Base-by-base conservation (phyloP, 2,329 filamentous ascomycete genomes). In the Claviceps digitariae region DNA sequence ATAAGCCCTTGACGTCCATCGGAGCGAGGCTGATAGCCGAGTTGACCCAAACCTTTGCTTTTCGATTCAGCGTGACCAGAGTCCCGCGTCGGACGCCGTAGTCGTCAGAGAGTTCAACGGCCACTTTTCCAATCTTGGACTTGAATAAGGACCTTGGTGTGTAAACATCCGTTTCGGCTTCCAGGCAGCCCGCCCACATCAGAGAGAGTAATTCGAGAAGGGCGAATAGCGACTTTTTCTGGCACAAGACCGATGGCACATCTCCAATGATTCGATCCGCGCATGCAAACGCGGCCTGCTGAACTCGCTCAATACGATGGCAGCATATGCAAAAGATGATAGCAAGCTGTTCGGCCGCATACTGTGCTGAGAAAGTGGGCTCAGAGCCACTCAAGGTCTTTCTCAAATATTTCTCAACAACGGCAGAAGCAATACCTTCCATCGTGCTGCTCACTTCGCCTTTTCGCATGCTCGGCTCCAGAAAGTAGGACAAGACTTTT, bases 111-210 rank as follows among this genome's bases (percentile, higher is more conserved):
- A 98, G 75, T 63, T 95, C 86, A 23, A 98, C 79, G 1, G 82
- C 83, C 23, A 98, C 87, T 44, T 86, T 81, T 13, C 86, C 89
- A 57, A 86, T 81, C 1, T 77, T 70, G 1, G 90, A 97, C 4
- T 77, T 82, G 65, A 95, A 94, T 3, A 80, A 83, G 4, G 90
- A 87, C 56, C 84, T 83, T 70, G 90, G 94, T 51, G 89, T 83
- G 63, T 97, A 98, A 62, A 94, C 83, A 61, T 98, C 91, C 0
- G 90, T 90, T 66, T 99, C 93, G 13, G 86, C 86, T 66, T 98
- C 91, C 17, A 98, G 74, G 64, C 93, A 98, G 63, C 90, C 91
- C 48, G 82, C 82, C 91, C 91, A 98, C 84, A 98, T 90, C 29
- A 98, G 78, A 3, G 89, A 91, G 20, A 98, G 73, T 4, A 98